Evolutionary conservation across 805 yeast genomes (phyloP).

Genomic region (Zygosaccharomyces lentus): DNA sequence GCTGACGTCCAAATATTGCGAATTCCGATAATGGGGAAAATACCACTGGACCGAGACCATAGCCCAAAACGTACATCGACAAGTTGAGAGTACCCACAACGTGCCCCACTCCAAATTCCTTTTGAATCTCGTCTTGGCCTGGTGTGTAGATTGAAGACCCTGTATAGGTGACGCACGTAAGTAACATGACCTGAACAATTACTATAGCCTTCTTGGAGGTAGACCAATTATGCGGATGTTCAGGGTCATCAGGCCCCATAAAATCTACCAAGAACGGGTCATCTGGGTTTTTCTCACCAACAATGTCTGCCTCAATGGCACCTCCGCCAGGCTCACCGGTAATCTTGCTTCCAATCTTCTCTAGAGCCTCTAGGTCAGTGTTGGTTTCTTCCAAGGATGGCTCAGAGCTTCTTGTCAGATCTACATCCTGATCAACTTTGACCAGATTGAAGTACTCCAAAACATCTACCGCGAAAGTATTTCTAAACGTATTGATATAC

Average conservation of each 20-base stretch:
- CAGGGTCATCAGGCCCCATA: constrained; percentile 44
- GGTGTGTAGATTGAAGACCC: constrained; percentile 56
- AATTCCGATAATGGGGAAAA: constrained; percentile 58
- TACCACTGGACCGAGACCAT: constrained; percentile 57
- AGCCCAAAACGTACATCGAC: constrained; percentile 53
- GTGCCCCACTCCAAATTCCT: constrained; percentile 42
- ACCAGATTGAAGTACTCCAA: constrained; percentile 17
- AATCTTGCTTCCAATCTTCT: background rate
- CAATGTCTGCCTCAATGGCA: background rate
- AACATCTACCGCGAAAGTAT: constrained; percentile 26
- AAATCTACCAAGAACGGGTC: constrained; percentile 33
- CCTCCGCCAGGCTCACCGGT: too few species aligned
- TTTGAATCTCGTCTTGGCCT: constrained; percentile 42
- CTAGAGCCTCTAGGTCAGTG: background rate
- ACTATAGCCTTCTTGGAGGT: constrained; percentile 37
- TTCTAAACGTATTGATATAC: constrained; percentile 18
- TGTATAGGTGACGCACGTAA: constrained; percentile 50
- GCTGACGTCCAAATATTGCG: constrained; percentile 49
- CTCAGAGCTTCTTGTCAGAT: too few species aligned
- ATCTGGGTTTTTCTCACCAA: constrained; percentile 14
- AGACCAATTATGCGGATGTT: constrained; percentile 57
- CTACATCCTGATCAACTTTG: background rate
- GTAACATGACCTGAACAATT: constrained; percentile 39
- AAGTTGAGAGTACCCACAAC: constrained; percentile 49
- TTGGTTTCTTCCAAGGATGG: too few species aligned